Evolutionary conservation across 352 stramenopile species (phyloP).

Genomic region (Phytophthora nicotianae): DNA sequence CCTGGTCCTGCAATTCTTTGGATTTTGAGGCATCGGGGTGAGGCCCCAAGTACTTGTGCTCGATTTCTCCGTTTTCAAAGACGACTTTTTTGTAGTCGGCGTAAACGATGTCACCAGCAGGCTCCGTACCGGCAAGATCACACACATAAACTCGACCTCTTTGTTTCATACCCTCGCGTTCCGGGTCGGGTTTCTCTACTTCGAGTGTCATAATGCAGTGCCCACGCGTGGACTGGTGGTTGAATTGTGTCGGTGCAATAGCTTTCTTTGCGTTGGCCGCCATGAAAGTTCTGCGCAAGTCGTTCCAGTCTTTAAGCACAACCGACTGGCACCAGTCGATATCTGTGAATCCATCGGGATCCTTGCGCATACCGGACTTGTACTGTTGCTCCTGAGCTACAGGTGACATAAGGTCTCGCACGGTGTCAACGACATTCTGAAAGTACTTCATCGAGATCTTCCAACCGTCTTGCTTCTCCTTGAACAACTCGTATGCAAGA

Average conservation of each 20-base stretch:
- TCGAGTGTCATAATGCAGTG: constrained; percentile 97
- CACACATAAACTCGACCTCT: constrained; percentile 93
- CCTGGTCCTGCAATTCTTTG: constrained; percentile 94
- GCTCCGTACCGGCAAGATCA: constrained; percentile 93
- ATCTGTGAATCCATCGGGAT: constrained; percentile 94
- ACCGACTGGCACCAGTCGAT: constrained; percentile 95
- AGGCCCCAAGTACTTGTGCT: constrained; percentile 92
- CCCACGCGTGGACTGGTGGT: constrained; percentile 93
- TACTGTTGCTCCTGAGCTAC: constrained; percentile 94
- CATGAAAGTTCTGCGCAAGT: constrained; percentile 92
- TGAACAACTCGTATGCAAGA: constrained; percentile 94
- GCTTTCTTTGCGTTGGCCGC: constrained; percentile 91
- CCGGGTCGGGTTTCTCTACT: constrained; percentile 93
- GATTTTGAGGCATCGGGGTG: constrained; percentile 92
- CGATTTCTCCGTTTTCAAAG: constrained; percentile 91
- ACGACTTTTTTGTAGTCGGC: constrained; percentile 94
- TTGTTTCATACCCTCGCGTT: constrained; percentile 91
- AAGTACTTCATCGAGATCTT: constrained; percentile 98
- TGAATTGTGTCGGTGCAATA: constrained; percentile 95
- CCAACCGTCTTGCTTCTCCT: constrained; percentile 95
- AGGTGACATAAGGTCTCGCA: constrained; percentile 94
- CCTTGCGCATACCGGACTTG: constrained; percentile 95
- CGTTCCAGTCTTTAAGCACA: constrained; percentile 94
- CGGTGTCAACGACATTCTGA: constrained; percentile 96
- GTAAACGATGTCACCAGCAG: constrained; percentile 94